phyloP scores from a whole-genome alignment of 2,329 filamentous ascomycete species.

The Blastomyces percursus region DNA sequence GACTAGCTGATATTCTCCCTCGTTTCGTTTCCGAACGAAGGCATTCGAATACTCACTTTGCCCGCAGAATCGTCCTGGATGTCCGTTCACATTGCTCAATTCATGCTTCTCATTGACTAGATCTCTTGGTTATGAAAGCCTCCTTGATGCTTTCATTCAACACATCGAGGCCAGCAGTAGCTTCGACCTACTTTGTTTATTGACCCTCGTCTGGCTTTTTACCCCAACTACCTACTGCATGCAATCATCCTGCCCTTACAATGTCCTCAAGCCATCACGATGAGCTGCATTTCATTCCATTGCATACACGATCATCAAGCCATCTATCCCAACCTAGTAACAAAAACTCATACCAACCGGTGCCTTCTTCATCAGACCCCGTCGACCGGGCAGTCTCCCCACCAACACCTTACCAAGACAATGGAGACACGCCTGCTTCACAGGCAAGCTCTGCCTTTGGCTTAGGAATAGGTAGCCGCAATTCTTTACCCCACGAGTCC shows the following conservation, averaged over 20 bases:
- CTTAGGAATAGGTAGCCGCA: conserved; percentile 1
- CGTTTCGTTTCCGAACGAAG: background rate
- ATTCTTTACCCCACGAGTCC: background rate
- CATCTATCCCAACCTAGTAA: background rate
- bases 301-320: background rate
- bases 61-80: background rate
- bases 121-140: background rate
- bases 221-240: background rate
- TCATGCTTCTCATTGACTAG: background rate
- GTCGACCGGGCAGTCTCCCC: background rate
- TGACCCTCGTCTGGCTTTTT: background rate
- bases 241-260: background rate
- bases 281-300: background rate
- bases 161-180: background rate
- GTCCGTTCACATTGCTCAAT: background rate
- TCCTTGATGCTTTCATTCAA: background rate
- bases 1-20: background rate
- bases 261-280: background rate
- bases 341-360: background rate
- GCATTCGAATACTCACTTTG: background rate
- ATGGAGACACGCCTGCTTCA: background rate
- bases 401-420: background rate
- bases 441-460: background rate
- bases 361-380: background rate
- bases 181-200: background rate